Evolutionary conservation across 2,329 filamentous ascomycete species (phyloP).

Genomic region (Ascosphaera pollenicola): DNA sequence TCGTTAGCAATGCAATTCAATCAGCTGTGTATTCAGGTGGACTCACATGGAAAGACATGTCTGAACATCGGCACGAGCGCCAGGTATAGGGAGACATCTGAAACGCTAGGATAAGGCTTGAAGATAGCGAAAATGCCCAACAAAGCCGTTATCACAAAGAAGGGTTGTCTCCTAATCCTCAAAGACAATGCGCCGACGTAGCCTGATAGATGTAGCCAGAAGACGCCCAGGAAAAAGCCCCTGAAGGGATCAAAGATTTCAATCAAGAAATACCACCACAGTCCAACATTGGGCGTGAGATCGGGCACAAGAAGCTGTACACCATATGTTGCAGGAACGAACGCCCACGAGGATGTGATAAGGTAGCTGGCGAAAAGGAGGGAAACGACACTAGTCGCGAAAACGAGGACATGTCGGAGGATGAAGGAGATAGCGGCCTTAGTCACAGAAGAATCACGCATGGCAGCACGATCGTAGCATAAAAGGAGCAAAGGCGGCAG

Average conservation of each 20-base stretch:
- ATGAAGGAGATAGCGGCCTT: constrained; percentile 27
- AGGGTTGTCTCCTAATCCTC: constrained; percentile 60
- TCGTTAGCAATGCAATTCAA: constrained; percentile 10
- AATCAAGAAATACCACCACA: constrained; percentile 99
- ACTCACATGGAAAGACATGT: constrained; percentile 67
- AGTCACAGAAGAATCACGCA: constrained; percentile 12
- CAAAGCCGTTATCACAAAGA: constrained; percentile 67
- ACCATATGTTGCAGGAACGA: constrained; percentile 73
- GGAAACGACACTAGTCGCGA: constrained; percentile 32
- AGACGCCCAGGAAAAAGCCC: constrained; percentile 90
- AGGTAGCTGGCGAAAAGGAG: constrained; percentile 52
- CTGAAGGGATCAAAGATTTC: constrained; percentile 99
- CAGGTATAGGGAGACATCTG: constrained; percentile 71
- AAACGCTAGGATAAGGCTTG: constrained; percentile 88
- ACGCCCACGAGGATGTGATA: constrained; percentile 67
- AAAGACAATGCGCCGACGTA: constrained; percentile 77
- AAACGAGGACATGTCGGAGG: constrained; percentile 28
- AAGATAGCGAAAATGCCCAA: constrained; percentile 85
- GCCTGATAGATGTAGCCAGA: constrained; percentile 83
- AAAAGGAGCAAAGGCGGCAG: constrained; percentile 64
- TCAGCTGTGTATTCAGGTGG: background rate
- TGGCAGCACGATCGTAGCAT: constrained; percentile 44
- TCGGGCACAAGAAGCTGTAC: constrained; percentile 81
- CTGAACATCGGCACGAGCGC: constrained; percentile 64
- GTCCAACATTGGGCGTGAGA: constrained; percentile 77